Conservation (phyloP, 2,329 filamentous ascomycete species). For the Phialemoniopsis sp. region DNA sequence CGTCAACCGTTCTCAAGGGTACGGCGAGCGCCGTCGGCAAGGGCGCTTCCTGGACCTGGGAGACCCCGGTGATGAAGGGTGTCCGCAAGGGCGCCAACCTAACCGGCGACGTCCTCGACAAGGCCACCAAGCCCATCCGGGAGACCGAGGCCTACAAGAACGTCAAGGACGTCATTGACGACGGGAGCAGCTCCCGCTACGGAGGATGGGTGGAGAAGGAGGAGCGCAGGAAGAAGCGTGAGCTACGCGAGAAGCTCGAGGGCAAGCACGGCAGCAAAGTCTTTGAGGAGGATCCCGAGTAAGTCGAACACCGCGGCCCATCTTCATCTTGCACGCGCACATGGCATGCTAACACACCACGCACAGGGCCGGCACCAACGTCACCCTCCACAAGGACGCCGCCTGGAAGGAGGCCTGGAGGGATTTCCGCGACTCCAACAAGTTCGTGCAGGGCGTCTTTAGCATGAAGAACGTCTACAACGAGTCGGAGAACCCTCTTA, state of each 20-base stretch:
- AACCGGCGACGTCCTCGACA: conserved; percentile 84
- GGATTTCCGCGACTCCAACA: conserved; percentile 87
- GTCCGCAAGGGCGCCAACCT: conserved; percentile 80
- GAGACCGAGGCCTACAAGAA: conserved; percentile 94
- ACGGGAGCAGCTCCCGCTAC: conserved; percentile 92
- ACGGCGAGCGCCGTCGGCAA: conserved; percentile 87
- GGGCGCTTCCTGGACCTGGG: conserved; percentile 94
- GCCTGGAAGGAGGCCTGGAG: conserved; percentile 99
- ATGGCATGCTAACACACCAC: conserved; percentile 27
- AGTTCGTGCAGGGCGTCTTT: conserved; percentile 84
- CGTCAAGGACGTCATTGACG: conserved; percentile 93
- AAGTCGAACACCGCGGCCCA: conserved; percentile 34
- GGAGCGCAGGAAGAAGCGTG: conserved; percentile 77
- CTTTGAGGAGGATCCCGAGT: conserved; percentile 83
- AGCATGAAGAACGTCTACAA: conserved; percentile 83
- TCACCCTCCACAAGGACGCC: conserved; percentile 94
- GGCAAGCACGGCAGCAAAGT: conserved; percentile 51
- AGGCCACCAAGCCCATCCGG: conserved; percentile 89
- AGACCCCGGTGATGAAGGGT: conserved; percentile 88
- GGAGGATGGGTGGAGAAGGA: conserved; percentile 97
- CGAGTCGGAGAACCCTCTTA: conserved; percentile 94
- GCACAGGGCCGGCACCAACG: conserved; percentile 80
- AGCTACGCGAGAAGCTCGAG: conserved; percentile 64
- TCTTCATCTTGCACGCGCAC: background rate
- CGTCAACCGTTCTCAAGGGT: conserved; percentile 74